Evolutionary conservation across 2,329 filamentous ascomycete genomes (phyloP).

Genomic region (Alternaria burnsii): DNA sequence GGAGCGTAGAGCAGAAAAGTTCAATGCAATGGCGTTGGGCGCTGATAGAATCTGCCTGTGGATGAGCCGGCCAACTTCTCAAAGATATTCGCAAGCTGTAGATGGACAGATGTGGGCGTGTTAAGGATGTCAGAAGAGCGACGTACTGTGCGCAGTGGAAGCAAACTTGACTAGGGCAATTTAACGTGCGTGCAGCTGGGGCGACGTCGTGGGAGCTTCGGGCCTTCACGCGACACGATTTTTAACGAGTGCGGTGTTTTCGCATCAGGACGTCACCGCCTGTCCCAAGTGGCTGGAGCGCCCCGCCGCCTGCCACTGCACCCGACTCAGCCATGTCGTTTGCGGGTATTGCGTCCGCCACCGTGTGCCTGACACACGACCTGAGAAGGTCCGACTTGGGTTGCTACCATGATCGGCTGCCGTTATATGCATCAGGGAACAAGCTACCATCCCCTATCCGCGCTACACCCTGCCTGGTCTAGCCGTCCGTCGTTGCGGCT

Average conservation of each 20-base stretch:
- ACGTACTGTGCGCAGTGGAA: constrained; percentile 16
- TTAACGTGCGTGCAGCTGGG: constrained; percentile 10
- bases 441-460: not conserved
- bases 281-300: constrained; percentile 21
- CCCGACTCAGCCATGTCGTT: constrained; percentile 7
- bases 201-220: constrained; percentile 17
- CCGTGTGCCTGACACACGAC: constrained; percentile 1
- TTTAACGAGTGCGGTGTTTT: constrained; percentile 31
- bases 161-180: constrained; percentile 7
- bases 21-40: constrained; percentile 33
- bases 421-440: constrained; percentile 2
- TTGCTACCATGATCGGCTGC: constrained; percentile 4
- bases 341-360: not conserved
- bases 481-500: not conserved
- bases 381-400: constrained; percentile 1
- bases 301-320: constrained; percentile 9
- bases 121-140: not conserved
- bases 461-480: not conserved
- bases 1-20: constrained; percentile 13
- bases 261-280: constrained; percentile 27
- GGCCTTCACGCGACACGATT: constrained; percentile 28
- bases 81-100: not conserved
- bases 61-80: constrained; percentile 7
- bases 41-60: constrained; percentile 15
- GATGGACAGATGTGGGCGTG: not conserved